These are phyloP conservation scores for Chlorella vulgaris DNA, from an alignment of 139 green algal genomes.

Conservation along the genomic window DNA sequence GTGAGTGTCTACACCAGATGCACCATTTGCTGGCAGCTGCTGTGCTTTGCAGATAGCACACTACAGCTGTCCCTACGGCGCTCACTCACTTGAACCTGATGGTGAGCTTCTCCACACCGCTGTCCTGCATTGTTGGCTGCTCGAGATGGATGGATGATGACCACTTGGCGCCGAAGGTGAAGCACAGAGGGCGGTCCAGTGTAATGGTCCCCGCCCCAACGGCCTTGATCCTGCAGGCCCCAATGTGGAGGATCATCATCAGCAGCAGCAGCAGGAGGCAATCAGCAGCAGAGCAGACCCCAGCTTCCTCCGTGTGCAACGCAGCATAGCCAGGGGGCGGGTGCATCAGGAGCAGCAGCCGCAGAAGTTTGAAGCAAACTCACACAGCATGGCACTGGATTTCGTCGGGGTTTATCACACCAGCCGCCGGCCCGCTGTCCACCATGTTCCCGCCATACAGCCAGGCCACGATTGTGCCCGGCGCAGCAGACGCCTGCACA, in stretches of 20 bases:
- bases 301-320: too few relatives aligned
- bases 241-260: too few relatives aligned
- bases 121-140: not conserved
- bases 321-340: too few relatives aligned
- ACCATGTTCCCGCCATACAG: slow-evolving; percentile 10
- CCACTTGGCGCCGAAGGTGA: not conserved
- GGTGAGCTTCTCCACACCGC: not conserved
- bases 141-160: not conserved
- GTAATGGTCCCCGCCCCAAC: not conserved
- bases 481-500: not conserved
- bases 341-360: too few relatives aligned
- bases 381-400: not conserved
- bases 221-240: not conserved
- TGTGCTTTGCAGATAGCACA: not conserved
- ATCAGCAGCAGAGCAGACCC: too few relatives aligned
- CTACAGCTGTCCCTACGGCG: not conserved
- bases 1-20: not conserved
- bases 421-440: not conserved
- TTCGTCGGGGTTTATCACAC: not conserved
- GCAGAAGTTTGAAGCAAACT: too few relatives aligned
- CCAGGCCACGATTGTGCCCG: not conserved
- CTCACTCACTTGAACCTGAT: slow-evolving; percentile 1
- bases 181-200: not conserved
- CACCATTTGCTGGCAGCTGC: not conserved
- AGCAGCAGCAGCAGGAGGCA: too few relatives aligned